A percentile compares a stretch with the other conserved stretches of the same genome.
Evolutionary conservation across 495 filamentous ascomycete species (phyloP).

Genomic region (Staphylotrichum tortipilum): DNA sequence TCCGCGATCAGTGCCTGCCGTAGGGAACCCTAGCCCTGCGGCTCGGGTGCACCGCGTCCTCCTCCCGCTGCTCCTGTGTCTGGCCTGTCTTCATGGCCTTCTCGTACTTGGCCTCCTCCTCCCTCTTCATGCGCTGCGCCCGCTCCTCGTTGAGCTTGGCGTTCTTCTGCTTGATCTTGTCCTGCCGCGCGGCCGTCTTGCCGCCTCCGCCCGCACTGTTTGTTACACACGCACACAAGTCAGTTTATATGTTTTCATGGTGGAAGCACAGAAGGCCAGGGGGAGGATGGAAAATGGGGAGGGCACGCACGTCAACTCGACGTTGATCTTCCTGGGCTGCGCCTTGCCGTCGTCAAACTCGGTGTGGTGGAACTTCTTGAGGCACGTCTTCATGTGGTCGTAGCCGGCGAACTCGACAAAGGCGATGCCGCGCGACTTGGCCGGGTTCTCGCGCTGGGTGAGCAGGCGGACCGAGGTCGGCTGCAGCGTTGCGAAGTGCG

Average conservation of each 20-base stretch:
- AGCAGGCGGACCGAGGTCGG: constrained; percentile 68
- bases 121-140: constrained; percentile 38
- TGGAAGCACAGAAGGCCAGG: too few relatives aligned
- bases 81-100: constrained; percentile 24
- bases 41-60: constrained; percentile 23
- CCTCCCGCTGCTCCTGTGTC: constrained; percentile 13
- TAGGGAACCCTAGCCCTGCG: constrained; percentile 17
- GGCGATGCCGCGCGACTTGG: constrained; percentile 73
- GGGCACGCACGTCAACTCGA: constrained; percentile 71
- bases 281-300: neutral
- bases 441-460: constrained; percentile 58
- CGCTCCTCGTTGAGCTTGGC: constrained; percentile 77
- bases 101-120: constrained; percentile 45
- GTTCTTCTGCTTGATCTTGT: constrained; percentile 76
- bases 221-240: neutral
- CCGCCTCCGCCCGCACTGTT: constrained; percentile 70
- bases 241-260: neutral
- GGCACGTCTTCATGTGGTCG: constrained; percentile 88
- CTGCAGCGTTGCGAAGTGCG: constrained; percentile 69
- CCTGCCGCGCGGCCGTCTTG: constrained; percentile 58
- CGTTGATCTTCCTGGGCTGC: constrained; percentile 66
- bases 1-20: constrained; percentile 6
- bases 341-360: constrained; percentile 61
- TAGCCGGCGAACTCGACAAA: constrained; percentile 88
- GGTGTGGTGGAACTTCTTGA: constrained; percentile 82